A percentile compares a stretch with the other conserved stretches of the same genome.
phyloP scores from a whole-genome alignment of 2,329 filamentous ascomycete species.

The Sarocladium oryzae region DNA sequence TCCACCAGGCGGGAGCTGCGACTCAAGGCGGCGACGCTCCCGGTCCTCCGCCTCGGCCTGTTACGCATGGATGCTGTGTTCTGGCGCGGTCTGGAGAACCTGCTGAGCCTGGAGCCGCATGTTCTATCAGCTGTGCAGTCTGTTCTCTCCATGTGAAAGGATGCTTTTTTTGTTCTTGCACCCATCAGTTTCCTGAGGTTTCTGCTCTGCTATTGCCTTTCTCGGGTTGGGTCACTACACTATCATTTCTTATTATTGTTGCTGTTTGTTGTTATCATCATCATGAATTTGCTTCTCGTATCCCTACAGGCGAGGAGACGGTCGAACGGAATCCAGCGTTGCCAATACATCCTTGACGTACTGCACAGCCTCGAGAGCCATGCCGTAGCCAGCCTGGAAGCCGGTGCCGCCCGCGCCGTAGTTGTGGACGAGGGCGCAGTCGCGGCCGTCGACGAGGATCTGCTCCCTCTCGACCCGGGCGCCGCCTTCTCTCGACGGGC shows the following conservation, averaged over 20 bases:
- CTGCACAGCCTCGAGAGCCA: constrained; percentile 30
- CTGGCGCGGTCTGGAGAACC: constrained; percentile 16
- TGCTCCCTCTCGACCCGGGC: constrained; percentile 37
- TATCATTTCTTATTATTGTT: background rate
- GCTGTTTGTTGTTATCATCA: too few species aligned
- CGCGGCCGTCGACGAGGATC: constrained; percentile 17
- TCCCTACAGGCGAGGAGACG: background rate
- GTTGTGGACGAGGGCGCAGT: constrained; percentile 29
- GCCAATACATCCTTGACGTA: constrained; percentile 21
- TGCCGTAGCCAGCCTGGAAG: constrained; percentile 36
- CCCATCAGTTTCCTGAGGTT: too few species aligned
- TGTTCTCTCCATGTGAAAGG: too few species aligned
- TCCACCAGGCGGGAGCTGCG: constrained; percentile 13
- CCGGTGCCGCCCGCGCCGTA: constrained; percentile 40
- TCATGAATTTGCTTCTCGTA: too few species aligned
- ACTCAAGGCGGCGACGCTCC: constrained; percentile 15
- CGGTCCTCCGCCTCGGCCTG: constrained; percentile 15
- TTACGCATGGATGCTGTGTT: constrained; percentile 17
- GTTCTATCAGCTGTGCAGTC: constrained; percentile 8
- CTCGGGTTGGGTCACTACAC: background rate
- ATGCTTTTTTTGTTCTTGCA: too few species aligned
- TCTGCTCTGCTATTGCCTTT: too few species aligned
- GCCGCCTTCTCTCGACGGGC: constrained; percentile 33
- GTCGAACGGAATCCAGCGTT: background rate
- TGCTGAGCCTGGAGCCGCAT: constrained; percentile 15